Base-by-base conservation (phyloP, 306 rosid genomes). In the Gynostemma pentaphyllum region DNA sequence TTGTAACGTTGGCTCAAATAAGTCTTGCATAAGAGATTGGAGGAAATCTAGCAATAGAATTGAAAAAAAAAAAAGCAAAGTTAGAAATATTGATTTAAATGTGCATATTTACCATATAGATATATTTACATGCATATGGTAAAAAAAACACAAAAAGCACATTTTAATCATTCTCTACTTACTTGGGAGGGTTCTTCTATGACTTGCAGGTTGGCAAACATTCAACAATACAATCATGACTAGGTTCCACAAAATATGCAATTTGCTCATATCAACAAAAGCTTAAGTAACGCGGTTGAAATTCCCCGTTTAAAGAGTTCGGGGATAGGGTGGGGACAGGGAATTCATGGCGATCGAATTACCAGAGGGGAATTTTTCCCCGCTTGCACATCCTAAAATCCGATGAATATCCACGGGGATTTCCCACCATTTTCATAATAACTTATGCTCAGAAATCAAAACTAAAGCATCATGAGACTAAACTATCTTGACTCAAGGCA, bases 131-230 rank as follows among this genome's bases (percentile, higher is more conserved):
- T n/a, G 4, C 16, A 29, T 54, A 15, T 56, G 30, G 30, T 59
- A 37, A 8, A 12, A 11, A 8, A 21, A 0, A 57, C 4, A 22
- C 26, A 30, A 39, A n/a, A n/a, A n/a, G n/a, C n/a, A n/a, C n/a
- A n/a, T 9, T 36, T 29, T 14, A 45, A 40, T 11, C 39, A n/a
- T 45, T 13, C 18, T 29, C 22, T 18, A 79, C 96, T 83, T 72
- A 92, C 99, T 82, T 92, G 61, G 99, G 83, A 70, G 95, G 98
- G 49, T 88, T 76, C 15, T 55, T 68, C 30, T 81, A 90, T 10
- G 99, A 88, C 77, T 81, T 80, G 85, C 99, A 88, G 34, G 95
- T 86, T 40, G 90, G 94, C 71, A 92, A 74, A 78, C 99, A 88
- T 64, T 92, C 89, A 28, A 88, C 90, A 24, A 88, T 69, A 76